Conservation (phyloP, 495 filamentous ascomycete genomes). For the Aspergillus saccharolyticus region DNA sequence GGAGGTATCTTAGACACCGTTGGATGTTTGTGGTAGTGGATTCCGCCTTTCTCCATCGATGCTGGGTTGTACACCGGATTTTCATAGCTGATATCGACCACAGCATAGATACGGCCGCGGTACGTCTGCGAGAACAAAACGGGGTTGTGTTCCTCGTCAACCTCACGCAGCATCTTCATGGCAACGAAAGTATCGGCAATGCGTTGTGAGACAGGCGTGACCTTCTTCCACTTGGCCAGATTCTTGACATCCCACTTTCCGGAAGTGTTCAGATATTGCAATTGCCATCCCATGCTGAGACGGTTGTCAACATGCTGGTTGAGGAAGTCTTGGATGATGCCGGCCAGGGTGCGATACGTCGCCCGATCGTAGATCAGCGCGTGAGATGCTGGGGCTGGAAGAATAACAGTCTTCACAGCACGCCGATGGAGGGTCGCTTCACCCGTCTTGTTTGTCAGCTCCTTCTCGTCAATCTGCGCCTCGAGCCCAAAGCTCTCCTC, state of each 20-base stretch:
- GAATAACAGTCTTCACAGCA: constrained; percentile 62
- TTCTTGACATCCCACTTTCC: constrained; percentile 99
- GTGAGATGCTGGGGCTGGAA: constrained; percentile 78
- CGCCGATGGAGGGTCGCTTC: constrained; percentile 22
- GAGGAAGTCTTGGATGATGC: constrained; percentile 79
- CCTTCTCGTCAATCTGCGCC: constrained; percentile 21
- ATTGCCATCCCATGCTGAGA: constrained; percentile 81
- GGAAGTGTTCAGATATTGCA: constrained; percentile 75
- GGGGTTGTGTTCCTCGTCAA: constrained; percentile 79
- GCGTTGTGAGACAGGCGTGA: constrained; percentile 68
- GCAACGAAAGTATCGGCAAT: constrained; percentile 74
- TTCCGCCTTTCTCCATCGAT: constrained; percentile 65
- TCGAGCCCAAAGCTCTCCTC: constrained; percentile 27
- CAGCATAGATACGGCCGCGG: constrained; percentile 59
- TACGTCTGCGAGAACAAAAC: constrained; percentile 65
- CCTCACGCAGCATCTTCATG: constrained; percentile 83
- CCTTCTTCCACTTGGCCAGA: constrained; percentile 80
- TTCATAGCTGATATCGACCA: constrained; percentile 86
- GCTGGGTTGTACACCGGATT: constrained; percentile 77
- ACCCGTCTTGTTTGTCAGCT: constrained; percentile 10
- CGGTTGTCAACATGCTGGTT: constrained; percentile 67
- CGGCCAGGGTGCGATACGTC: constrained; percentile 69
- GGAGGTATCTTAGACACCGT: constrained; percentile 92
- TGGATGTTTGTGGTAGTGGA: constrained; percentile 81
- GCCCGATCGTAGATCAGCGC: constrained; percentile 76